Evolutionary conservation across 2,329 filamentous ascomycete genomes (phyloP).

Genomic region (Lachnellula suecica): DNA sequence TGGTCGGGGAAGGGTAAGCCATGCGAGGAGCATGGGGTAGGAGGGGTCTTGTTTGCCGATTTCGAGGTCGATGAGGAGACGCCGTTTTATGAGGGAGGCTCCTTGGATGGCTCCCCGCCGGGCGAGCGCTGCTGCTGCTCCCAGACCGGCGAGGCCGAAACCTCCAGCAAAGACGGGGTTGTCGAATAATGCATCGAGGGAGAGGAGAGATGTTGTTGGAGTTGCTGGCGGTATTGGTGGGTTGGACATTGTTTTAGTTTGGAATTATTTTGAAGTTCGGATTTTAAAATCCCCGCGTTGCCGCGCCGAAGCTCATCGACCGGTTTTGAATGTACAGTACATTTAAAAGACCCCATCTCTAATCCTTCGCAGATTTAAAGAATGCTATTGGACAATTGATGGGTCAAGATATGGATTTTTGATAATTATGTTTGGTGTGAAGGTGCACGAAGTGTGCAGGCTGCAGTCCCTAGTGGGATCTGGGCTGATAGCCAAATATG

Average conservation of each 20-base stretch:
- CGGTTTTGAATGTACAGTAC: background rate
- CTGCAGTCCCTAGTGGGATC: too few relatives aligned
- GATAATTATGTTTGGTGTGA: too few relatives aligned
- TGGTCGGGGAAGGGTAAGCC: constrained; percentile 83
- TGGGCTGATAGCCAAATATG: too few relatives aligned
- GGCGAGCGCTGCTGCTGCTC: constrained; percentile 76
- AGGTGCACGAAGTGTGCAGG: too few relatives aligned
- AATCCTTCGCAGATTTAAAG: too few relatives aligned
- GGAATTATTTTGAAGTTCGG: background rate
- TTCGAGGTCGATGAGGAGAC: constrained; percentile 91
- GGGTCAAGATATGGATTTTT: too few relatives aligned
- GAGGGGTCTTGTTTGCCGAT: constrained; percentile 92
- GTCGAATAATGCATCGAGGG: constrained; percentile 58
- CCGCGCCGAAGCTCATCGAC: background rate
- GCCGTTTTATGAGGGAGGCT: constrained; percentile 73
- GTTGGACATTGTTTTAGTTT: constrained; percentile 13
- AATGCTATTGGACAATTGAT: too few relatives aligned
- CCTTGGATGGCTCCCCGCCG: constrained; percentile 74
- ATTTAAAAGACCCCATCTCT: too few relatives aligned
- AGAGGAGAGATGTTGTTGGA: constrained; percentile 33
- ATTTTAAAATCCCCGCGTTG: constrained; percentile 7
- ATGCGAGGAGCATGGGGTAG: constrained; percentile 91
- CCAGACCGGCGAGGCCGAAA: constrained; percentile 87
- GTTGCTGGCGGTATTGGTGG: constrained; percentile 12
- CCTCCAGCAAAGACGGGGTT: constrained; percentile 69